Percentiles rank a stretch among this genome's conserved stretches.
These are phyloP conservation scores for Argentina anserina DNA, from an alignment of 306 rosid genomes.

Conservation along the genomic window DNA sequence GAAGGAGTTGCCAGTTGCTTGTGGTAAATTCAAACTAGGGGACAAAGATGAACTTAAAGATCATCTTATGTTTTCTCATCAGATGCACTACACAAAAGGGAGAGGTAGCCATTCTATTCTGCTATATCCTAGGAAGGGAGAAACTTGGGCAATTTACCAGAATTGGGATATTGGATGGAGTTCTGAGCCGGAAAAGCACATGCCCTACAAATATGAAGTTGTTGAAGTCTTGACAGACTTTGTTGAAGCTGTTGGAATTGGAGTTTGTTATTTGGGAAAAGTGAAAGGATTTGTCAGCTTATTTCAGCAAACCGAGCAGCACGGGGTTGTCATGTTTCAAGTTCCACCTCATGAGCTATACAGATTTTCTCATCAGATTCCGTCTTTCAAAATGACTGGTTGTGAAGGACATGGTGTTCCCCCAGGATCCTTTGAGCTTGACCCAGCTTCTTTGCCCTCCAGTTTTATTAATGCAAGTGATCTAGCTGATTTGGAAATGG, in stretches of 20 bases:
- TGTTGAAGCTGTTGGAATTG: conserved; percentile 44
- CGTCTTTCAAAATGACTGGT: conserved; percentile 72
- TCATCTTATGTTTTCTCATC: conserved; percentile 66
- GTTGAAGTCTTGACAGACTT: conserved; percentile 74
- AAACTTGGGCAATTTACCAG: conserved; percentile 87
- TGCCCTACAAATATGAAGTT: conserved; percentile 41
- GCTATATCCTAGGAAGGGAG: conserved; percentile 76
- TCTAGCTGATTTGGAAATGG: conserved; percentile 28
- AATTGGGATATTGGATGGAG: conserved; percentile 82
- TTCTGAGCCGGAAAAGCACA: conserved; percentile 49
- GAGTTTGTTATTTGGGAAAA: conserved; percentile 60
- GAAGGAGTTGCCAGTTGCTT: conserved; percentile 59
- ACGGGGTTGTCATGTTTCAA: conserved; percentile 31
- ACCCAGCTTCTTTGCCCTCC: conserved; percentile 69
- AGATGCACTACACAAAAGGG: conserved; percentile 43
- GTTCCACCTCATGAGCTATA: conserved; percentile 55
- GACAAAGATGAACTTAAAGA: conserved; percentile 24
- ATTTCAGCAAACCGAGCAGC: conserved; percentile 47
- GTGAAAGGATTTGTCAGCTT: conserved; percentile 79
- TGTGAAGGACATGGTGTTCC: conserved; percentile 71
- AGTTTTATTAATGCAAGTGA: conserved; percentile 31
- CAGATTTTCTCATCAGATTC: conserved; percentile 77
- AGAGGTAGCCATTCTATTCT: conserved; percentile 27
- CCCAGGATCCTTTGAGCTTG: conserved; percentile 75
- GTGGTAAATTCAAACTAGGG: conserved; percentile 62